Evolutionary conservation across 2,329 filamentous ascomycete genomes (phyloP).

Genomic region (Thielaviopsis ethacetica): DNA sequence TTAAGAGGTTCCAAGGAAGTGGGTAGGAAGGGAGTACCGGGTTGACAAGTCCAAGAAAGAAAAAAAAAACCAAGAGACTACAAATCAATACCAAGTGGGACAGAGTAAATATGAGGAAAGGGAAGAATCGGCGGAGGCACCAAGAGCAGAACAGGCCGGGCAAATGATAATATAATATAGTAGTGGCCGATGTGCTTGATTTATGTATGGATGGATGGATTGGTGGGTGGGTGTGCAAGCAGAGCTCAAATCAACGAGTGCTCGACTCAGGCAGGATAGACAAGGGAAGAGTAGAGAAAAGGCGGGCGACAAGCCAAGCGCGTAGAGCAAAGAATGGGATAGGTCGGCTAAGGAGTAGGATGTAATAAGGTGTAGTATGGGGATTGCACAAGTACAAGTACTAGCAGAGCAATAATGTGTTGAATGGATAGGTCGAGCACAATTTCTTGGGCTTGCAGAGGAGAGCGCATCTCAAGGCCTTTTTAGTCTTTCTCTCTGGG

Average conservation of each 20-base stretch:
- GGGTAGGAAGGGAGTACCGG: neutral
- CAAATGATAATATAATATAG: constrained; percentile 1
- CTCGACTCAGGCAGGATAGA: neutral
- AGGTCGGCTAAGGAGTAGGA: neutral
- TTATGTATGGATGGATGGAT: neutral
- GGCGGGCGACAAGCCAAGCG: constrained; percentile 2
- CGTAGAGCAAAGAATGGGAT: constrained; percentile 4
- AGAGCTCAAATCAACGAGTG: neutral
- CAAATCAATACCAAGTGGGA: neutral
- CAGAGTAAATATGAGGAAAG: neutral
- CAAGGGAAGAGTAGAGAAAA: neutral
- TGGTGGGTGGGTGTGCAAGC: neutral
- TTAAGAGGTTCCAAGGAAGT: neutral
- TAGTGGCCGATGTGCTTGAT: neutral
- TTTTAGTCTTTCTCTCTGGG: neutral
- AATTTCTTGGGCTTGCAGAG: neutral
- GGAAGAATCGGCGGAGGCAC: neutral
- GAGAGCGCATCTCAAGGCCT: neutral
- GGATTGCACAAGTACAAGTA: neutral
- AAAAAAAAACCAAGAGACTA: neutral
- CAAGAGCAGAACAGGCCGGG: neutral
- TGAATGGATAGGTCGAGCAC: neutral
- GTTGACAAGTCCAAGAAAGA: neutral
- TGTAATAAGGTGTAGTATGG: neutral
- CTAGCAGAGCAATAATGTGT: neutral